phyloP scores from a whole-genome alignment of 352 stramenopile species.

The Blastocystis sp. region DNA sequence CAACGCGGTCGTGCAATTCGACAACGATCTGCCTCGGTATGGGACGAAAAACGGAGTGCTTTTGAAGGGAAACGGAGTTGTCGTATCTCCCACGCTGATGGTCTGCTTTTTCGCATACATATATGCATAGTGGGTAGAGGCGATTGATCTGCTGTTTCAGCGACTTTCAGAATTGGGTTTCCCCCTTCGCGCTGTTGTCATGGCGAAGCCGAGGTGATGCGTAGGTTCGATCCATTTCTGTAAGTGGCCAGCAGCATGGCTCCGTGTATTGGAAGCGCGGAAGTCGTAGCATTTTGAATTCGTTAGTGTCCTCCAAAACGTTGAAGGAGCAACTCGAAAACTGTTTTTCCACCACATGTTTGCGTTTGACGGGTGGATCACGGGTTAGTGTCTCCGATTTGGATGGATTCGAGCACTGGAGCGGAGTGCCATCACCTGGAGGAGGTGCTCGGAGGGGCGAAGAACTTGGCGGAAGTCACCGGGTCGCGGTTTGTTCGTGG shows the following conservation, averaged over 20 bases:
- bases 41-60: slow-evolving; percentile 65
- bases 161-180: slow-evolving; percentile 37
- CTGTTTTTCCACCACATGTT: not conserved
- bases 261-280: slow-evolving; percentile 69
- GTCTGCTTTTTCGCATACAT: not conserved
- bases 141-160: slow-evolving; percentile 67
- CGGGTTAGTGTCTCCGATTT: slow-evolving; percentile 68
- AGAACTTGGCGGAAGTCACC: slow-evolving; percentile 64
- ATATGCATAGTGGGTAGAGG: slow-evolving; percentile 69
- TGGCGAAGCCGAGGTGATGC: not conserved
- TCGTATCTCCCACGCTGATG: slow-evolving; percentile 70
- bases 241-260: slow-evolving; percentile 71
- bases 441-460: slow-evolving; percentile 57
- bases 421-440: slow-evolving; percentile 61
- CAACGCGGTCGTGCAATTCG: slow-evolving; percentile 68
- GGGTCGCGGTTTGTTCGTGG: slow-evolving; percentile 64
- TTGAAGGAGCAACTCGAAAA: slow-evolving; percentile 33
- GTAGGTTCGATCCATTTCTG: slow-evolving; percentile 63
- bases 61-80: slow-evolving; percentile 54
- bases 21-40: slow-evolving; percentile 70
- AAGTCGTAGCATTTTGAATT: slow-evolving; percentile 1
- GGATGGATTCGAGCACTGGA: slow-evolving; percentile 70
- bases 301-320: not conserved
- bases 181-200: slow-evolving; percentile 50
- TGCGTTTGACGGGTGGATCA: slow-evolving; percentile 18